Evolutionary conservation across 257 asterid genomes (phyloP).

Genomic region (Osmanthus fragrans): DNA sequence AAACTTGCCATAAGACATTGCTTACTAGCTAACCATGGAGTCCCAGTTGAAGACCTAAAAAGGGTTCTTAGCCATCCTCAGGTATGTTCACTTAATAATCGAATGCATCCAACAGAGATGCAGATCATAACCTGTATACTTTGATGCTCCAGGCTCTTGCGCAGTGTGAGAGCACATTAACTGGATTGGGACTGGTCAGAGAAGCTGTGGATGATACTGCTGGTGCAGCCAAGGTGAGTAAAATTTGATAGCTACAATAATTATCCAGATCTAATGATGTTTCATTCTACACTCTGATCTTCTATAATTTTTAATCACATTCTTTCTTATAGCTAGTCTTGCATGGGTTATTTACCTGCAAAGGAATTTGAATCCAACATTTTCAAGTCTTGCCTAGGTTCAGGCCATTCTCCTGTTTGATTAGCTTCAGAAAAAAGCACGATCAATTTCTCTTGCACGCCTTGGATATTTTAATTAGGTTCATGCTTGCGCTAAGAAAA

Average conservation of each 20-base stretch:
- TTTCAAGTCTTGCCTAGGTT: slow-evolving; percentile 6
- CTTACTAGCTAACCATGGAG: slow-evolving; percentile 82
- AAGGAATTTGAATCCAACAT: slow-evolving; percentile 6
- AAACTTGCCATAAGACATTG: slow-evolving; percentile 88
- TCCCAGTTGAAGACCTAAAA: slow-evolving; percentile 62
- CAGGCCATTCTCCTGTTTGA: neutral
- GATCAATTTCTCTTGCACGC: neutral
- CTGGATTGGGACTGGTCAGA: slow-evolving; percentile 82
- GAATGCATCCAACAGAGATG: slow-evolving; percentile 12
- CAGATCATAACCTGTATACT: slow-evolving; percentile 19
- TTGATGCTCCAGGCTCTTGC: slow-evolving; percentile 85
- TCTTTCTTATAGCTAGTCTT: neutral
- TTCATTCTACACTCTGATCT: slow-evolving; percentile 5
- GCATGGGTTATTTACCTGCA: neutral
- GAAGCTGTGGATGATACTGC: slow-evolving; percentile 99
- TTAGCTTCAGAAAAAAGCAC: slow-evolving; percentile 9
- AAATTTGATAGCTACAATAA: slow-evolving; percentile 9
- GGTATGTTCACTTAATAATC: slow-evolving; percentile 43
- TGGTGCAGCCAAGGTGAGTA: slow-evolving; percentile 93
- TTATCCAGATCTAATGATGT: neutral
- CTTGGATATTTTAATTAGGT: neutral
- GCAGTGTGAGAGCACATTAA: slow-evolving; percentile 92
- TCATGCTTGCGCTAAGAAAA: slow-evolving; percentile 3
- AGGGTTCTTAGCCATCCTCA: slow-evolving; percentile 99
- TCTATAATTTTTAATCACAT: slow-evolving; percentile 1